These are phyloP conservation scores for Cladophialophora carrionii DNA, from an alignment of 2,329 filamentous ascomycete genomes.

Conservation along the genomic window DNA sequence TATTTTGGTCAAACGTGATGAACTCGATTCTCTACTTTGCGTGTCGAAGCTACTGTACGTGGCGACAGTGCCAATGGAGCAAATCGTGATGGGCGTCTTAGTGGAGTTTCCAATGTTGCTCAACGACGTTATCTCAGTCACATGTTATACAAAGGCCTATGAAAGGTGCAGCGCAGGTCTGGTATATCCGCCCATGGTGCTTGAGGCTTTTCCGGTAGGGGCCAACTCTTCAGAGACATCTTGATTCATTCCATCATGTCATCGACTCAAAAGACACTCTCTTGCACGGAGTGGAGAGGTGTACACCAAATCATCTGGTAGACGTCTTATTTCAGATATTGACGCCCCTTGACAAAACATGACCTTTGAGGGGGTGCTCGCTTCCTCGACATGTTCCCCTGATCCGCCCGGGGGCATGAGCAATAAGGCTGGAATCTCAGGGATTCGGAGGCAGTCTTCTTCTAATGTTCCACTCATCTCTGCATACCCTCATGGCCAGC, in stretches of 20 bases:
- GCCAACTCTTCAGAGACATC: neutral
- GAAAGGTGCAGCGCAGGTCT: neutral
- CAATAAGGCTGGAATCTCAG: neutral
- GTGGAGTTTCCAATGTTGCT: neutral
- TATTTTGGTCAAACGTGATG: neutral
- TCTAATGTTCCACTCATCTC: slow-evolving; percentile 33
- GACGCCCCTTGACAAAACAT: neutral
- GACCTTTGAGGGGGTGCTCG: too few species aligned
- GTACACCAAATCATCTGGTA: neutral
- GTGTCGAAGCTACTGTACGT: neutral
- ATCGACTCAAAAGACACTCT: neutral
- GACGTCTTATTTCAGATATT: neutral
- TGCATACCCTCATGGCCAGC: slow-evolving; percentile 37
- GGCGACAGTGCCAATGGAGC: neutral
- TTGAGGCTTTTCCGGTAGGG: neutral
- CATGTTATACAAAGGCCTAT: neutral
- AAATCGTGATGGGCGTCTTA: neutral
- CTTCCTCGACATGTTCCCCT: neutral
- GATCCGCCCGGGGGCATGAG: neutral
- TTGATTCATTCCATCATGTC: neutral
- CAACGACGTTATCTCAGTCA: neutral
- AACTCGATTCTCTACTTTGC: neutral
- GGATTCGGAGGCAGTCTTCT: slow-evolving; percentile 18
- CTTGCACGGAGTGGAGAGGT: neutral
- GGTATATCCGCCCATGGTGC: neutral